Base-by-base conservation (phyloP, 441 rosid genomes). In the Biscutella laevigata region DNA sequence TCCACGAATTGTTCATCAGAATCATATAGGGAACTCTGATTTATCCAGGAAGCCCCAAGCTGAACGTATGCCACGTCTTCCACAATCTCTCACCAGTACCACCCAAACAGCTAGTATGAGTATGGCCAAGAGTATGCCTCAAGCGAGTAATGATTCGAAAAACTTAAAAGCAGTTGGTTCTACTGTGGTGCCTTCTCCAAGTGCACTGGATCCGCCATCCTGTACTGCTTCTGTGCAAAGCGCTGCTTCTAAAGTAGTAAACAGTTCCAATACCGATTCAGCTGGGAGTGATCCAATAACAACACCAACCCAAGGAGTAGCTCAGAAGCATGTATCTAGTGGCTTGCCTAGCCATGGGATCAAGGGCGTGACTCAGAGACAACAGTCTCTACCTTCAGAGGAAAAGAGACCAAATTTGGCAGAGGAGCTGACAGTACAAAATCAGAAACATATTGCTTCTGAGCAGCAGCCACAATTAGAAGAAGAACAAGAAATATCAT, bases 1-100 rank as follows among this genome's bases (percentile, higher is more conserved):
- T 53, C 88, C 77, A 69, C 81, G 92, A 81, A 61, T 72, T 73
- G 71, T 70, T 70, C 83, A 74, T 46, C 92, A 74, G 58, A 83
- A 75, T 67, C 76, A 63, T 48, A 80, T 65, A 29, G 61, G 69
- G 68, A 80, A 62, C 71, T 28, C 79, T 59, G 86, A 80, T 43
- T 47, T 61, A 22, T 71, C 66, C 17, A 66, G 57, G 63, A 83
- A 84, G 75, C 66, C 92, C 59, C 88, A 68, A 72, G 70, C 67
- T 49, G 89, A 83, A 20, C 75, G 71, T 61, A 48, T 70, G 47
- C 73, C 70, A 65, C 61, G 61, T 30, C 83, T 77, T 41, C 78
- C 73, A 25, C 77, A 73, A 62, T 67, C 76, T 21, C 52, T 53
- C 27, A 78, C 52, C 63, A 76, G 33, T 71, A 51, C 70, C 49